A percentile compares a stretch with the other conserved stretches of the same genome.
phyloP scores from a whole-genome alignment of 2,329 filamentous ascomycete genomes.

The Tothia fuscella region DNA sequence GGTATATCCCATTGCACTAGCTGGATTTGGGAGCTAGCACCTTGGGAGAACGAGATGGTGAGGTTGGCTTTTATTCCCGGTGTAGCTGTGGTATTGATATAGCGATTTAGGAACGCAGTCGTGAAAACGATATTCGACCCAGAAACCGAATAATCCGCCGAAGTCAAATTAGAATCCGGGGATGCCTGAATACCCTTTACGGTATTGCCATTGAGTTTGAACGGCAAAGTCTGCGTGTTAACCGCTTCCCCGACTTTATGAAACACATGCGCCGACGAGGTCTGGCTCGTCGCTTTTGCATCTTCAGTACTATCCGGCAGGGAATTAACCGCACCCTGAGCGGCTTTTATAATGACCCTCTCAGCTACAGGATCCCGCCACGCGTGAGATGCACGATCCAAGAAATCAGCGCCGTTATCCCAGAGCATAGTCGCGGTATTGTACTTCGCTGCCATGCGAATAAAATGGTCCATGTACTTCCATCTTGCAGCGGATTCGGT shows the following conservation, averaged over 20 bases:
- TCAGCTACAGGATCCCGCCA: slow-evolving; percentile 42
- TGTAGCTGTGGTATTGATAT: slow-evolving; percentile 29
- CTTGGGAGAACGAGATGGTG: slow-evolving; percentile 41
- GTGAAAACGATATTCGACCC: slow-evolving; percentile 36
- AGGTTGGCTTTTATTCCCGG: slow-evolving; percentile 39
- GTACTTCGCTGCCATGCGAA: slow-evolving; percentile 37
- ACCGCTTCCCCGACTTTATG: slow-evolving; percentile 37
- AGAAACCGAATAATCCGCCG: slow-evolving; percentile 37
- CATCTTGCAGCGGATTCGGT: slow-evolving; percentile 45
- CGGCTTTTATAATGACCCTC: slow-evolving; percentile 36
- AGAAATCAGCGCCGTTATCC: slow-evolving; percentile 47
- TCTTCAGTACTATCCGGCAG: slow-evolving; percentile 43
- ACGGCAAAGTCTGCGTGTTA: slow-evolving; percentile 33
- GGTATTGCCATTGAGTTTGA: slow-evolving; percentile 43
- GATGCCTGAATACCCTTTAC: slow-evolving; percentile 30
- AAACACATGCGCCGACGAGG: slow-evolving; percentile 43
- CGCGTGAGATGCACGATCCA: slow-evolving; percentile 35
- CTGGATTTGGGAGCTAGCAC: slow-evolving; percentile 35
- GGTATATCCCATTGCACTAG: slow-evolving; percentile 43
- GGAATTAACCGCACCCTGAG: slow-evolving; percentile 34
- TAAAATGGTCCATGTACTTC: slow-evolving; percentile 45
- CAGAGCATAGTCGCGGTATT: slow-evolving; percentile 42
- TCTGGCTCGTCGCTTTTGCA: slow-evolving; percentile 31
- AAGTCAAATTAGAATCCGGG: slow-evolving; percentile 25
- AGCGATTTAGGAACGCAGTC: slow-evolving; percentile 33